Base-by-base conservation (phyloP, 805 yeast genomes). In the Zygosaccharomyces pseudorouxii region DNA sequence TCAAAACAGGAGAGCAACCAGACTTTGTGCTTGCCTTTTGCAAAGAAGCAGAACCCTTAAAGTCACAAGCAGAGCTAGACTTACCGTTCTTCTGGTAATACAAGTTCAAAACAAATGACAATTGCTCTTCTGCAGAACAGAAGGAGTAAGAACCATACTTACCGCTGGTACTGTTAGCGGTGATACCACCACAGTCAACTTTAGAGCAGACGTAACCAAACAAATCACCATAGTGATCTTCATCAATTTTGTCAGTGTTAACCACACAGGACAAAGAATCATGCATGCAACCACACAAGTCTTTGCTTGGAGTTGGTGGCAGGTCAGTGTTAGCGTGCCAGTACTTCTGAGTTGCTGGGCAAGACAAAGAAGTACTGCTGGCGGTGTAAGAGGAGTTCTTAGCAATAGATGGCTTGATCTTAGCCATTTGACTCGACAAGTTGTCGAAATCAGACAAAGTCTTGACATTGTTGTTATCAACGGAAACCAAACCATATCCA, bases 241-340 rank as follows among this genome's bases (percentile, higher is more conserved):
- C 57, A 50, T 70, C 73, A 50, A 84, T 86, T 54, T 70, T 72
- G 52, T 72, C 78, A 16, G 37, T 14, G 30, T 71, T 55, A 48
- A 86, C 78, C 53, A 82, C 84, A 78, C 95, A 86, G 19, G 67
- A 46, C 56, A 77, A 71, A 10, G 89, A 69, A 23, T 59, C 57
- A 30, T 74, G 61, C 72, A 84, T 72, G 74, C 95, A 86, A 51
- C 75, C 71, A 75, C 93, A 86, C 48, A 78, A 72, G 40, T 65
- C 74, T 44, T 75, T 64, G 60, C 84, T 76, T 55, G 95, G 95
- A 46, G 89, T 82, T 68, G 93, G 95, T 60, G 95, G 95, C 63
- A 86, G 74, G 28, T 61, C 68, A n/a, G 83, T 74, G 28, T 81
- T 65, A 48, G 89, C 93, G 49, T 69, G 68, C 93, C 93, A 86